Evolutionary conservation across 257 asterid genomes (phyloP), one percentile per base, ranked within the genome.

Genomic region (Nicotiana noctiflora): DNA sequence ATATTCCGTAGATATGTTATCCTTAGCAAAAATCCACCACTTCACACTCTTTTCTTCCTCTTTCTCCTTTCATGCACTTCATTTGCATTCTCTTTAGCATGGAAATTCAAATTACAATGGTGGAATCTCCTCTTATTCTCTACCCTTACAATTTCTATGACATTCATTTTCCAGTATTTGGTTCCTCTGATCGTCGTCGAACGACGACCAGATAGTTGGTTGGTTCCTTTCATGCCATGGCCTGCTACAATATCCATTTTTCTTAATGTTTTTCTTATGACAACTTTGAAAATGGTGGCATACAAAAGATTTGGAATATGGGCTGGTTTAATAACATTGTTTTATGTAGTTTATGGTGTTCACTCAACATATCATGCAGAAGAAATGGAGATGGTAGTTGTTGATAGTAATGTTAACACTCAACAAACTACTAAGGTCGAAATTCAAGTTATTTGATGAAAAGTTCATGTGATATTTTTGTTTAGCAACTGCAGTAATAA

Each of bases 171-270:
- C 83, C 85, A 83, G 31, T 53, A 17, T 57, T 10, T 76, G 62
- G 79, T 49, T 64, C 76, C 77, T 1, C 63, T 55, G 0, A 8
- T 25, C 51, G 8, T 59, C 57, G 64, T 8, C 23, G 9, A 61
- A 17, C 88, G 1, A 46, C 79, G 1, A 60, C 79, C 57, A 57
- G 53, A 49, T 4, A 64, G 56, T 12, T 87, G 90, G 90, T 82
- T 75, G 4, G 90, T 87, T 23, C 90, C 90, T 0, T 83, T 83
- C 74, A 87, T 87, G 90, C 90, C 90, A 13, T 87, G 90, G 90
- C 82, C 88, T 1, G 87, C 90, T 4, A 76, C 88, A 17, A 31
- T 85, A 5, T 85, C 90, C 10, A 81, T 87, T 44, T 87, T 87
- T 67, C 85, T 87, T 12, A 87, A 87, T 74, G 86, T 87, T 8